Evolutionary conservation across 768 basidiomycete genomes (phyloP), one percentile per base, ranked within the genome.

Genomic region (Trametes punicea): DNA sequence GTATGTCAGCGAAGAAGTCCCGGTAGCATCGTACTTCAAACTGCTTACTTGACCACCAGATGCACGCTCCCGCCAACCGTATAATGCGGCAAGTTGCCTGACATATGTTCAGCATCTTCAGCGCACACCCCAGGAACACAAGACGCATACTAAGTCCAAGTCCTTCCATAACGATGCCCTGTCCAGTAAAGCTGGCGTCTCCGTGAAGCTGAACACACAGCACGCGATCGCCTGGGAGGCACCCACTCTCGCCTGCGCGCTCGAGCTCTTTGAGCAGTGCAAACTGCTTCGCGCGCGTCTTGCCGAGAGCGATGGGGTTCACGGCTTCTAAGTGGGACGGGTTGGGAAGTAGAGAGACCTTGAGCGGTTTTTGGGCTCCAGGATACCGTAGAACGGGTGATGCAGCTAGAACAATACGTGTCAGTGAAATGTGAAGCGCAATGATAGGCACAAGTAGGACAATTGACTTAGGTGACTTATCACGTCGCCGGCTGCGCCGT

Each of bases 161-260:
- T 16, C 81, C 78, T 69, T 96, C 94, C 85, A 93, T 94, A 16
- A 94, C 82, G 4, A 96, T 78, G 2, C 94, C 93, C 68, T 96
- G 94, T 0, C 93, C 94, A 0, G 88, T 81, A 66, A 96, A 95
- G 55, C 88, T 91, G 1, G 90, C 93, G 68, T 97, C 94, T 2
- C 94, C 94, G 60, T 96, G 94, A 44, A 97, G 70, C 64, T 94
- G 91, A 0, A 96, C 86, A 59, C 88, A 93, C 82, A 96, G 86
- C 2, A 87, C 94, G 64, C 78, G 81, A 67, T 86, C 84, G 1
- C 90, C 79, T 0, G 81, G 71, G 59, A 64, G 60, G 47, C 76
- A 79, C 16, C 71, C 72, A 9, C 70, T 71, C 7, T 57, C 54
- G 34, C 64, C 64, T 2, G 48, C 39, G 9, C 60, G 55, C 40